phyloP scores from a whole-genome alignment of 257 asterid species.

The Solanum chaucha region DNA sequence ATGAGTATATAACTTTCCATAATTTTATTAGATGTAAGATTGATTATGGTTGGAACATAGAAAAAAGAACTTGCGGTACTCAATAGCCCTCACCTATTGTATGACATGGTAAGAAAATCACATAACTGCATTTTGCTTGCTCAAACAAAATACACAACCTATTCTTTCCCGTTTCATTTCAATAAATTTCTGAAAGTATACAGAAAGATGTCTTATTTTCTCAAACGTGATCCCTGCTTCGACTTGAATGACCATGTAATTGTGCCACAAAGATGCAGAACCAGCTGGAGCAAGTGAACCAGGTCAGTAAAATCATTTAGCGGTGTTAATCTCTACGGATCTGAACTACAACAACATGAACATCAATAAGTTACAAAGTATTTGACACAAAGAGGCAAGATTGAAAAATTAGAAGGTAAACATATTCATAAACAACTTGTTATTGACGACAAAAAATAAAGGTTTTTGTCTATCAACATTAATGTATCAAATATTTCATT shows the following conservation, averaged over 20 bases:
- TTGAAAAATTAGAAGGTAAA: background rate
- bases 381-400: background rate
- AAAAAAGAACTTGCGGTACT: background rate
- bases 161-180: no score
- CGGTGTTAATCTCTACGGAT: conserved; percentile 33
- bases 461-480: background rate
- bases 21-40: conserved; percentile 1
- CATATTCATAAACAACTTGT: background rate
- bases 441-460: no score
- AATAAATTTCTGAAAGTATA: no score
- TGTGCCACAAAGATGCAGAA: conserved; percentile 42
- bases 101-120: no score
- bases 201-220: no score
- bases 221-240: conserved; percentile 35
- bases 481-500: background rate
- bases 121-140: no score
- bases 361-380: background rate
- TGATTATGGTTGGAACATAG: background rate
- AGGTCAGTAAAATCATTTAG: conserved; percentile 38
- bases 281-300: conserved; percentile 18
- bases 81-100: no score
- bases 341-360: conserved; percentile 30
- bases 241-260: conserved; percentile 71
- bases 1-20: background rate
- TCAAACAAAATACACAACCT: no score